phyloP scores from a whole-genome alignment of 306 rosid species.

The Coriaria nepalensis region DNA sequence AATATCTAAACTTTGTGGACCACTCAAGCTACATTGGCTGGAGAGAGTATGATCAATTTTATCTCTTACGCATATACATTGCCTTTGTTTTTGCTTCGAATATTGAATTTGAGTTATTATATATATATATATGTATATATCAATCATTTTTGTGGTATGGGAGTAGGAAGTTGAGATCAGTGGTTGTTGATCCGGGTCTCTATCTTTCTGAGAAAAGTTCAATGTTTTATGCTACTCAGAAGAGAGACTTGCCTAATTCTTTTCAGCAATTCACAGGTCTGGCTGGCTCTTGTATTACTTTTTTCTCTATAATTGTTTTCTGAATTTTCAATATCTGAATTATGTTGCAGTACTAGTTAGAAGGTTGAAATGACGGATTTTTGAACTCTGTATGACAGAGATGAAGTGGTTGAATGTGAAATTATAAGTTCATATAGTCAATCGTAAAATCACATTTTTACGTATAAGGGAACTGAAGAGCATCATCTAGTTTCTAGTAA shows the following conservation, averaged over 20 bases:
- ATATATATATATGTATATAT: slow-evolving; percentile 1
- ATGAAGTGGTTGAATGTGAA: too few relatives aligned
- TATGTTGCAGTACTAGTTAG: too few relatives aligned
- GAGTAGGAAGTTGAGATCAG: slow-evolving; percentile 56
- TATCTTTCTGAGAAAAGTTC: slow-evolving; percentile 73
- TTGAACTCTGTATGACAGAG: too few relatives aligned
- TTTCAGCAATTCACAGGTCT: slow-evolving; percentile 73
- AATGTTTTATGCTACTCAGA: slow-evolving; percentile 86
- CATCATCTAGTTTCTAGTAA: too few relatives aligned
- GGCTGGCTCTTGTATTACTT: not conserved
- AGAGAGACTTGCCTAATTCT: slow-evolving; percentile 77
- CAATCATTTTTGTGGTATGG: slow-evolving; percentile 26
- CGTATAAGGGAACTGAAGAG: too few relatives aligned
- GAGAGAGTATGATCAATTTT: slow-evolving; percentile 67
- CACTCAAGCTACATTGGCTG: slow-evolving; percentile 95
- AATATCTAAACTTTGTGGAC: slow-evolving; percentile 71
- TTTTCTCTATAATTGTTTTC: not conserved
- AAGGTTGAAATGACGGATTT: too few relatives aligned
- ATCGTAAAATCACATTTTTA: too few relatives aligned
- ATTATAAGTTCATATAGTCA: too few relatives aligned
- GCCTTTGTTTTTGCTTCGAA: not conserved
- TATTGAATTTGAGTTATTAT: not conserved
- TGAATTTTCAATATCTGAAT: not conserved
- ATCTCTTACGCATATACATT: slow-evolving; percentile 2
- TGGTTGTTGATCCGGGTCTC: slow-evolving; percentile 89